Conservation (phyloP, 2,329 filamentous ascomycete species). For the Thielaviopsis ethacetica region DNA sequence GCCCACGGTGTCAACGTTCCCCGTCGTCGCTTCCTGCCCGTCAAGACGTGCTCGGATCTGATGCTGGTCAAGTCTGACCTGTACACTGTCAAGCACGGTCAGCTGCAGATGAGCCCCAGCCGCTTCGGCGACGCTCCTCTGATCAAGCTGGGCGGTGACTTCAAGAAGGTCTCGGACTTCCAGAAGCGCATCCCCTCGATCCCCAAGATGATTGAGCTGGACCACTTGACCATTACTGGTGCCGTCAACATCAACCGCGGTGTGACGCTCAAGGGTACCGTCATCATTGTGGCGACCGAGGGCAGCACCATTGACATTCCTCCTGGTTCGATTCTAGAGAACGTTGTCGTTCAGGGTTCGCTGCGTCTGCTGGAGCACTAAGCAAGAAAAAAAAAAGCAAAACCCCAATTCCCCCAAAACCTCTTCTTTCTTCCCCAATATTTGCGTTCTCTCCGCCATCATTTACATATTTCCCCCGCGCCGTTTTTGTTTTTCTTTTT, state of each 20-base stretch:
- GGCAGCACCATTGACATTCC: conserved; percentile 96
- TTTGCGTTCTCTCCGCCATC: neutral
- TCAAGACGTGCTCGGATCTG: conserved; percentile 98
- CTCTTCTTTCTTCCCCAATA: neutral
- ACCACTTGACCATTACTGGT: conserved; percentile 94
- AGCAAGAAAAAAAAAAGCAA: neutral
- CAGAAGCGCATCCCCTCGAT: conserved; percentile 76
- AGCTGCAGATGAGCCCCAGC: conserved; percentile 90
- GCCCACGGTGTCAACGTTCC: conserved; percentile 98
- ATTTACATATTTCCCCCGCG: neutral
- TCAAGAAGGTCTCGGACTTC: conserved; percentile 99
- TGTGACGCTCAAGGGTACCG: conserved; percentile 91
- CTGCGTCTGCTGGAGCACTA: conserved; percentile 58
- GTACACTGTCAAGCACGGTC: conserved; percentile 96
- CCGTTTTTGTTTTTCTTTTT: neutral
- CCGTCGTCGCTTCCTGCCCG: conserved; percentile 91
- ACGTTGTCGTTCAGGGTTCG: conserved; percentile 96
- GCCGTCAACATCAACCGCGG: conserved; percentile 92
- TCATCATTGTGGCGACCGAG: conserved; percentile 97
- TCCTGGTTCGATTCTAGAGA: conserved; percentile 91
- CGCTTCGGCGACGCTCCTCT: conserved; percentile 92
- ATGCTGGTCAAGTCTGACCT: conserved; percentile 99
- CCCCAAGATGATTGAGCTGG: conserved; percentile 78
- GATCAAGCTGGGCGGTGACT: conserved; percentile 97
- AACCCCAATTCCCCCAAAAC: no score